Percentiles rank a stretch among this genome's conserved stretches.
Conservation (phyloP, 345 rosid species). For the Syzygium grande region DNA sequence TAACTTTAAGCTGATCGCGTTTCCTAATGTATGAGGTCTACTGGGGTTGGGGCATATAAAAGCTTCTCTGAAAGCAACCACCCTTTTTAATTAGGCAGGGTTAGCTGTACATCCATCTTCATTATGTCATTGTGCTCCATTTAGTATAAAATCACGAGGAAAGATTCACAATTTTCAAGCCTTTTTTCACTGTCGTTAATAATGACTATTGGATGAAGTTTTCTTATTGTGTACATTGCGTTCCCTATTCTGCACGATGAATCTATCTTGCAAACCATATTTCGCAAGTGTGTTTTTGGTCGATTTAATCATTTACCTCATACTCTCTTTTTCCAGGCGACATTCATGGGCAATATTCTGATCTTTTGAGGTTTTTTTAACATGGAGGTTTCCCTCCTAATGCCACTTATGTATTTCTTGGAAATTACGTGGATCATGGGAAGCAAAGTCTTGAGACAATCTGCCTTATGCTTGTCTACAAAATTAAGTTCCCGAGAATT, state of each 20-base stretch:
- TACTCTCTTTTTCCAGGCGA: neutral
- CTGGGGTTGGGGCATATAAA: neutral
- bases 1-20: neutral
- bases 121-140: neutral
- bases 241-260: neutral
- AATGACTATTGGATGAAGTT: neutral
- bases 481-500: neutral
- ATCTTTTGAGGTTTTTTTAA: neutral
- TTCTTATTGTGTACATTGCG: no score
- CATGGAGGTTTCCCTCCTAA: neutral
- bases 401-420: neutral
- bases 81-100: neutral
- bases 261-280: neutral
- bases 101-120: neutral
- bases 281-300: neutral
- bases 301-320: neutral
- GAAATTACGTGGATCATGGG: neutral
- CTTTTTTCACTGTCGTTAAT: neutral
- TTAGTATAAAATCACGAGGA: neutral
- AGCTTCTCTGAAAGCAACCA: neutral
- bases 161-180: neutral
- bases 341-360: neutral
- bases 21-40: neutral
- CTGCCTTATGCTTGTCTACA: conserved; percentile 1
- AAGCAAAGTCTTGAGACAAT: neutral